phyloP scores from a whole-genome alignment of 768 basidiomycete genomes.

The Clitopilus passeckerianus region DNA sequence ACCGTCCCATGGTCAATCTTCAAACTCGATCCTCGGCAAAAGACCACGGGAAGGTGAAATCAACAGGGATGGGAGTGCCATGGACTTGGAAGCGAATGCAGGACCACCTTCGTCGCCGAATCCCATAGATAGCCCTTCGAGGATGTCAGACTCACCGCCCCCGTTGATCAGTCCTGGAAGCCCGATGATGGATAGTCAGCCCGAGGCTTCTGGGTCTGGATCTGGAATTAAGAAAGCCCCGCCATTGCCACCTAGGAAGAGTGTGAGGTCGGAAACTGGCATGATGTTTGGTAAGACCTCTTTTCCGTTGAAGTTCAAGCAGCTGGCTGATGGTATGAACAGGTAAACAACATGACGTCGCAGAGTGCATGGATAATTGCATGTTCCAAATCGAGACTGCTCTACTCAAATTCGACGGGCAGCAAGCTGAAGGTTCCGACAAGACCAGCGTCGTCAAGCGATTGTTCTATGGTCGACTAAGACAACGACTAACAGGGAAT shows the following conservation, averaged over 20 bases:
- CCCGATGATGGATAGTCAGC: slow-evolving; percentile 21
- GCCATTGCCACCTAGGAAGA: slow-evolving; percentile 51
- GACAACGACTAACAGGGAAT: slow-evolving; percentile 42
- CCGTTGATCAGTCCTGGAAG: slow-evolving; percentile 17
- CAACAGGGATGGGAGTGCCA: slow-evolving; percentile 28
- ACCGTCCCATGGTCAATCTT: slow-evolving; percentile 25
- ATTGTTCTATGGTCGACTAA: slow-evolving; percentile 90
- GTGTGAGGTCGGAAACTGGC: slow-evolving; percentile 54
- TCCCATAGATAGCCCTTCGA: slow-evolving; percentile 11
- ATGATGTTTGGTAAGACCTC: slow-evolving; percentile 83
- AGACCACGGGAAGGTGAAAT: slow-evolving; percentile 47
- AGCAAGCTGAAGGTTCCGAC: slow-evolving; percentile 40
- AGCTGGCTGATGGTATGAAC: slow-evolving; percentile 2
- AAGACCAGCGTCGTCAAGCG: slow-evolving; percentile 80
- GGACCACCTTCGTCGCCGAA: not conserved
- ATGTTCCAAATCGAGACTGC: slow-evolving; percentile 98
- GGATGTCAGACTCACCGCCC: slow-evolving; percentile 26
- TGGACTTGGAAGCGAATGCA: slow-evolving; percentile 56
- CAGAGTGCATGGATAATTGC: slow-evolving; percentile 99
- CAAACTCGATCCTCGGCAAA: slow-evolving; percentile 65
- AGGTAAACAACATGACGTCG: slow-evolving; percentile 97
- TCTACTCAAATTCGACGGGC: slow-evolving; percentile 64
- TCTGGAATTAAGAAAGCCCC: slow-evolving; percentile 39
- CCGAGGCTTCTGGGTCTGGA: slow-evolving; percentile 25
- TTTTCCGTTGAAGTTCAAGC: not conserved